Percentiles rank a stretch among this genome's conserved stretches.
phyloP scores from a whole-genome alignment of 2,329 filamentous ascomycete species.

The Ceratocystis huliohia region DNA sequence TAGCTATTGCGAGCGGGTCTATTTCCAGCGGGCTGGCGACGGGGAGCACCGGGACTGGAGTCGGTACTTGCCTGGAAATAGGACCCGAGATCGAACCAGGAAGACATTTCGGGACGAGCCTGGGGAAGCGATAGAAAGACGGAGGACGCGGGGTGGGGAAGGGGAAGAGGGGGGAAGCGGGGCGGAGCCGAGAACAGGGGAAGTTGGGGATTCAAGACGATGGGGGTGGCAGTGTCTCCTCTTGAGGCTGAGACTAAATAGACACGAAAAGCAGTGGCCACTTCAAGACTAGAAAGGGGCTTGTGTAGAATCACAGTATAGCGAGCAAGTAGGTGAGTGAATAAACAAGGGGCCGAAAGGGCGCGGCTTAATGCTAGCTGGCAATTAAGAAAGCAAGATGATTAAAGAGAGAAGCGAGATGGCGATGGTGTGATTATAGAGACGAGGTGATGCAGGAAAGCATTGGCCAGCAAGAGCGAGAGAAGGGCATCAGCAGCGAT shows the following conservation, averaged over 20 bases:
- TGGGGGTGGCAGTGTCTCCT: neutral
- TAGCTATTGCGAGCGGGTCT: constrained; percentile 12
- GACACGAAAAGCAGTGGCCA: neutral
- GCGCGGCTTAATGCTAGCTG: neutral
- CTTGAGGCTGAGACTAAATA: neutral
- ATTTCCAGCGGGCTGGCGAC: constrained; percentile 4
- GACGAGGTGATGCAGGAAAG: neutral
- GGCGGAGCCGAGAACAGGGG: neutral
- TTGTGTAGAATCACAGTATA: too few species aligned
- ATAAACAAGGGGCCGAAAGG: neutral
- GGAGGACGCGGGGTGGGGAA: neutral
- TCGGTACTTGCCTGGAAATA: constrained; percentile 16
- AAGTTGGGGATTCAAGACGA: neutral
- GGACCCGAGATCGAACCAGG: constrained; percentile 15
- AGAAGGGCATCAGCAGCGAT: neutral
- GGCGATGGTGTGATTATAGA: neutral
- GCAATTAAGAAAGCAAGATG: neutral
- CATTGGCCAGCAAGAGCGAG: neutral
- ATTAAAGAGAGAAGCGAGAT: neutral
- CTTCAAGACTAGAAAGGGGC: neutral
- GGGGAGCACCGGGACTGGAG: constrained; percentile 14
- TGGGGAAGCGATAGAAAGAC: too few species aligned
- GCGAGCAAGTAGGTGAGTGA: neutral
- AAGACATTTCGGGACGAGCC: constrained; percentile 2
- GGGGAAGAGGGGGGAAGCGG: neutral